Conservation (phyloP, 306 rosid species). For the Benincasa hispida region DNA sequence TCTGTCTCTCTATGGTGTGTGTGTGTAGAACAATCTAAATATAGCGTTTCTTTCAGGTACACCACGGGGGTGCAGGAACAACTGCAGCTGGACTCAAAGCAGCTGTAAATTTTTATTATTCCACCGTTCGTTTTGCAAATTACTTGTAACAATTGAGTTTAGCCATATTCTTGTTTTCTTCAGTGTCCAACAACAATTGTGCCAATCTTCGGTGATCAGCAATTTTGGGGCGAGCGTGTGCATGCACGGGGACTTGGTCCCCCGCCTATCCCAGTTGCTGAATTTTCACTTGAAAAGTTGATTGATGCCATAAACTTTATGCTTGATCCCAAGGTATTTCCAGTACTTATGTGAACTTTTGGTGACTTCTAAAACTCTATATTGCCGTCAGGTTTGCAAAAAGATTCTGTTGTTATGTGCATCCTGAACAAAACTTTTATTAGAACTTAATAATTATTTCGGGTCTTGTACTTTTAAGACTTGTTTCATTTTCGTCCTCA, state of each 20-base stretch:
- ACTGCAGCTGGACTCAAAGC: slow-evolving; percentile 98
- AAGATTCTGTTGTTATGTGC: not conserved
- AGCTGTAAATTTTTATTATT: slow-evolving; percentile 34
- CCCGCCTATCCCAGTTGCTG: slow-evolving; percentile 61
- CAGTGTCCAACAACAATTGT: slow-evolving; percentile 90
- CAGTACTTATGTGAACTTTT: not conserved
- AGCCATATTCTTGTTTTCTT: slow-evolving; percentile 5
- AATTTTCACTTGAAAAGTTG: slow-evolving; percentile 51
- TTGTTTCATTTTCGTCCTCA: not conserved
- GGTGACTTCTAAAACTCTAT: not conserved
- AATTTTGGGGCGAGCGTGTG: slow-evolving; percentile 92
- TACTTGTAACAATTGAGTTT: not conserved
- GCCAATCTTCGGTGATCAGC: slow-evolving; percentile 94
- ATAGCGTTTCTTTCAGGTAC: slow-evolving; percentile 35
- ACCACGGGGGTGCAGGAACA: slow-evolving; percentile 97
- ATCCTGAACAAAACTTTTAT: not conserved
- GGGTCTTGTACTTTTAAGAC: not conserved
- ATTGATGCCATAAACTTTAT: slow-evolving; percentile 63
- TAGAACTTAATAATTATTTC: not conserved
- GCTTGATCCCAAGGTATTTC: slow-evolving; percentile 68
- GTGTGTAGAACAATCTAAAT: not conserved
- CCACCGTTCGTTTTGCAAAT: not conserved
- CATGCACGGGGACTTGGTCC: slow-evolving; percentile 86
- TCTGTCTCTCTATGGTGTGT: not conserved
- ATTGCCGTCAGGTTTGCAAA: not conserved